Percentiles rank a stretch among this genome's conserved stretches.
Evolutionary conservation across 139 green algal species (phyloP).

Genomic region (Eudorina sp.): DNA sequence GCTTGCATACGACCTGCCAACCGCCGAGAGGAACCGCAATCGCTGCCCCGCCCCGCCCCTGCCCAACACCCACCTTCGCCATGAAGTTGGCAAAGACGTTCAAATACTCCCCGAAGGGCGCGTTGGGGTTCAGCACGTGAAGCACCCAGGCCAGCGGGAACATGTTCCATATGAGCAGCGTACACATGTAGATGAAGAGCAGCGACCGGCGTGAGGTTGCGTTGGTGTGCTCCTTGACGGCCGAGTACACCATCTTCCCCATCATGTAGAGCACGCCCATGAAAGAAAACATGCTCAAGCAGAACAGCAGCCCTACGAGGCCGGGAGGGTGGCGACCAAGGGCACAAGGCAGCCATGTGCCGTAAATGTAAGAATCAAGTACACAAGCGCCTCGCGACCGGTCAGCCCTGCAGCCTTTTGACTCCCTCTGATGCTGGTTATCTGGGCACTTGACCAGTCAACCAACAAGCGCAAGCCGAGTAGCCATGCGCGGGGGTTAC

Average conservation of each 20-base stretch:
- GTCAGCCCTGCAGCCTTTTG: too few species aligned
- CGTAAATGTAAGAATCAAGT: too few species aligned
- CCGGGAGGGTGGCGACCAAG: too few species aligned
- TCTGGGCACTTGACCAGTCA: too few species aligned
- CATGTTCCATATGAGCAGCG: slow-evolving; percentile 53
- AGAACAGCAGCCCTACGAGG: slow-evolving; percentile 46
- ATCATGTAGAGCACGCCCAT: slow-evolving; percentile 53
- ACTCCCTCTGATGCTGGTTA: too few species aligned
- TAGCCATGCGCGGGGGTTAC: too few species aligned
- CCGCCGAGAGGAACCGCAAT: too few species aligned
- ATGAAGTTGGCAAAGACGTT: slow-evolving; percentile 57
- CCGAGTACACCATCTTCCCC: slow-evolving; percentile 50
- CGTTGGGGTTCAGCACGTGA: not conserved
- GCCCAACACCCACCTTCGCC: slow-evolving; percentile 46
- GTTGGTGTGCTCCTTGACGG: slow-evolving; percentile 34
- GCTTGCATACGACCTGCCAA: too few species aligned
- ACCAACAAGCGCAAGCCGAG: too few species aligned
- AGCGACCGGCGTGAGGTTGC: slow-evolving; percentile 2
- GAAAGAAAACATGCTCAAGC: slow-evolving; percentile 20
- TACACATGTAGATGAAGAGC: slow-evolving; percentile 62
- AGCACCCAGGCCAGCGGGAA: slow-evolving; percentile 52
- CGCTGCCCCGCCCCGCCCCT: too few species aligned
- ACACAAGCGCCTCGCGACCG: too few species aligned
- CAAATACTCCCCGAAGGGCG: slow-evolving; percentile 31
- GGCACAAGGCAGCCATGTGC: too few species aligned